These are phyloP conservation scores for Pichia kluyveri DNA, from an alignment of 805 yeast species.

Conservation along the genomic window DNA sequence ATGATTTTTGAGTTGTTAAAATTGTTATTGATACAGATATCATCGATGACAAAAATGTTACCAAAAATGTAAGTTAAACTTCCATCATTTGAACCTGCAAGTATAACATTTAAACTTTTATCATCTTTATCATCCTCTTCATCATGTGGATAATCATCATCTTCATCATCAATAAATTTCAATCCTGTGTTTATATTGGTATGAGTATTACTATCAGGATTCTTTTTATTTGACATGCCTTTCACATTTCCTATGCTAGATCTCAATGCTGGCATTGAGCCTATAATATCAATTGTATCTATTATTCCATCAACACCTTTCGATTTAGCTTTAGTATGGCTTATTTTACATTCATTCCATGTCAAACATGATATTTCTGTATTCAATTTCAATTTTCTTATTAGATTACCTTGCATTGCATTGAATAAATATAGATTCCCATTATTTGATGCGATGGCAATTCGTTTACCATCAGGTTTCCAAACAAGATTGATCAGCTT, in stretches of 20 bases:
- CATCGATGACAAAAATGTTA: slow-evolving; percentile 26
- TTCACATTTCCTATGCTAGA: slow-evolving; percentile 7
- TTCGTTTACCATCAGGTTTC: slow-evolving; percentile 26
- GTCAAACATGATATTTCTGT: slow-evolving; percentile 10
- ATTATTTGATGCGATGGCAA: slow-evolving; percentile 18
- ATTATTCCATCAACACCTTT: not conserved
- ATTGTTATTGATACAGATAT: slow-evolving; percentile 2
- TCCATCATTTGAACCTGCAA: slow-evolving; percentile 20
- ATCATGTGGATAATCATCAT: slow-evolving; percentile 15
- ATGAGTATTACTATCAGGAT: no score
- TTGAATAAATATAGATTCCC: slow-evolving; percentile 22
- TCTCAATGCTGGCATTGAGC: slow-evolving; percentile 15
- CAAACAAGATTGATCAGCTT: slow-evolving; percentile 13
- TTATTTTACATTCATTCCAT: slow-evolving; percentile 12
- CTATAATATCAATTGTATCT: slow-evolving; percentile 16
- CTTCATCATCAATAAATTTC: slow-evolving; percentile 6
- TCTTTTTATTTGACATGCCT: no score
- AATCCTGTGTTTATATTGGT: not conserved
- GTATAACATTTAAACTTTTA: slow-evolving; percentile 16
- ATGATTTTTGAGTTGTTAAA: not conserved
- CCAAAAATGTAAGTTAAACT: slow-evolving; percentile 20
- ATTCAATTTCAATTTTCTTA: slow-evolving; percentile 14
- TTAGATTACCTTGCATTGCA: slow-evolving; percentile 21
- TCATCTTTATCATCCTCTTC: slow-evolving; percentile 14
- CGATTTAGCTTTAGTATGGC: no score